Evolutionary conservation across 1,139 yeast genomes (phyloP).

Genomic region (Zygosaccharomyces pseudobailii): DNA sequence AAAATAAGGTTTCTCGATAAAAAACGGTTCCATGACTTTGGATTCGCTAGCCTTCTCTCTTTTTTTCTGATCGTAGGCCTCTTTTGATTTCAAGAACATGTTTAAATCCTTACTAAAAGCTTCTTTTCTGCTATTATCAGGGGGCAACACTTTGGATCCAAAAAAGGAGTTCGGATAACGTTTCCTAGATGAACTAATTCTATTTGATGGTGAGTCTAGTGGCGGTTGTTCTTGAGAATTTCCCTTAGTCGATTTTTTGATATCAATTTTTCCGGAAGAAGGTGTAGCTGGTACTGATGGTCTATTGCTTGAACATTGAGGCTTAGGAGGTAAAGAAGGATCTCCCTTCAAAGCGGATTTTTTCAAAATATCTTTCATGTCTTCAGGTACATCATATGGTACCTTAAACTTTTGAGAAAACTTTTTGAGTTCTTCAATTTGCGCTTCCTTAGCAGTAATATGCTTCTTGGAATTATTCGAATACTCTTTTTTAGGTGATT

Average conservation of each 20-base stretch:
- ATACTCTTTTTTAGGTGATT: conserved; percentile 1
- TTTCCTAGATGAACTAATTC: conserved; percentile 24
- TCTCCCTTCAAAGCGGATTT: conserved; percentile 27
- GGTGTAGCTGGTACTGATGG: conserved; percentile 24
- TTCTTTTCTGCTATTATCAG: conserved; percentile 34
- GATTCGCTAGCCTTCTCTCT: conserved; percentile 12
- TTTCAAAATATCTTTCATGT: conserved; percentile 60
- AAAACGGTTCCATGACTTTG: conserved; percentile 33
- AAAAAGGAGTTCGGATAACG: conserved; percentile 29
- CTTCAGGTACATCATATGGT: conserved; percentile 68
- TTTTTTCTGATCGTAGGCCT: conserved; percentile 33
- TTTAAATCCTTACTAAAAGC: conserved; percentile 49
- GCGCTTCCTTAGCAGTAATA: conserved; percentile 47
- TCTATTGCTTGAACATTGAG: conserved; percentile 15
- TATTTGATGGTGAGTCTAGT: conserved; percentile 14
- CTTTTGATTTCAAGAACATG: conserved; percentile 43
- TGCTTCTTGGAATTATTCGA: conserved; percentile 9
- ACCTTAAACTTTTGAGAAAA: conserved; percentile 81
- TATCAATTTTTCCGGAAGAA: conserved; percentile 19
- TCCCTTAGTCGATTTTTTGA: conserved; percentile 13
- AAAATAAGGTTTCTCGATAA: conserved; percentile 58
- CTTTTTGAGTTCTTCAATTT: conserved; percentile 70
- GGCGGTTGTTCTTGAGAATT: conserved; percentile 18
- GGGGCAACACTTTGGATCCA: conserved; percentile 42
- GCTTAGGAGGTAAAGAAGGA: conserved; percentile 25